Evolutionary conservation across 1,284 basidiomycete genomes (phyloP).

Genomic region (Boletus semigastroideus): DNA sequence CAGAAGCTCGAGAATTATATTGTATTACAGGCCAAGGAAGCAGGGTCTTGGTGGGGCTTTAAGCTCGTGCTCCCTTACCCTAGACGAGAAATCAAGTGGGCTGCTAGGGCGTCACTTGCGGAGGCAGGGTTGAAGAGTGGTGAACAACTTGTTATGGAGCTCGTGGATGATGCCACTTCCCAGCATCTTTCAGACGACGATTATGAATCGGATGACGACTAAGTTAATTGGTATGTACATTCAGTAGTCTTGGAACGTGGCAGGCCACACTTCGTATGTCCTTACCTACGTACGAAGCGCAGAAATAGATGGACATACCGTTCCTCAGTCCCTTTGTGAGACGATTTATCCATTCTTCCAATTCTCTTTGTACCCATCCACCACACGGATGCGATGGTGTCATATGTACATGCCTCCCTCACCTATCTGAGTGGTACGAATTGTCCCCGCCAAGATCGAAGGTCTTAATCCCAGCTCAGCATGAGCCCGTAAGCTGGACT

Average conservation of each 20-base stretch:
- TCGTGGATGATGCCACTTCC: slow-evolving; percentile 26
- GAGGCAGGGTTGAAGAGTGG: slow-evolving; percentile 59
- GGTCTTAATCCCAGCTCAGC: background rate
- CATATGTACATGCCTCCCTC: slow-evolving; percentile 63
- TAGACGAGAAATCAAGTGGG: slow-evolving; percentile 61
- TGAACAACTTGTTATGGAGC: slow-evolving; percentile 73
- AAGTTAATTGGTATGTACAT: slow-evolving; percentile 2
- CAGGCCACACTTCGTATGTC: too few relatives aligned
- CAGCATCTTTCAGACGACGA: slow-evolving; percentile 43
- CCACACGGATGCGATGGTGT: background rate
- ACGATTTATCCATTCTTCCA: too few relatives aligned
- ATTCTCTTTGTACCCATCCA: too few relatives aligned
- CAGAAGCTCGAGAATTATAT: slow-evolving; percentile 44
- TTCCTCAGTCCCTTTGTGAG: too few relatives aligned
- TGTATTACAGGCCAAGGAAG: slow-evolving; percentile 23
- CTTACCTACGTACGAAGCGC: too few relatives aligned
- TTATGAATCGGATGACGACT: slow-evolving; percentile 61
- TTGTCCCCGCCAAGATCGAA: background rate
- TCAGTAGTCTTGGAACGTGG: too few relatives aligned
- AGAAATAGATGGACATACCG: too few relatives aligned
- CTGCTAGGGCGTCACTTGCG: slow-evolving; percentile 40
- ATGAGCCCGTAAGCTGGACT: slow-evolving; percentile 8
- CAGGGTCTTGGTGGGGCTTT: slow-evolving; percentile 70
- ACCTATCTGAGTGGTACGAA: slow-evolving; percentile 33
- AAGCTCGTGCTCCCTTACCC: slow-evolving; percentile 70